phyloP scores from a whole-genome alignment of 129 eudicot species.

The Gnaphalium uliginosum region DNA sequence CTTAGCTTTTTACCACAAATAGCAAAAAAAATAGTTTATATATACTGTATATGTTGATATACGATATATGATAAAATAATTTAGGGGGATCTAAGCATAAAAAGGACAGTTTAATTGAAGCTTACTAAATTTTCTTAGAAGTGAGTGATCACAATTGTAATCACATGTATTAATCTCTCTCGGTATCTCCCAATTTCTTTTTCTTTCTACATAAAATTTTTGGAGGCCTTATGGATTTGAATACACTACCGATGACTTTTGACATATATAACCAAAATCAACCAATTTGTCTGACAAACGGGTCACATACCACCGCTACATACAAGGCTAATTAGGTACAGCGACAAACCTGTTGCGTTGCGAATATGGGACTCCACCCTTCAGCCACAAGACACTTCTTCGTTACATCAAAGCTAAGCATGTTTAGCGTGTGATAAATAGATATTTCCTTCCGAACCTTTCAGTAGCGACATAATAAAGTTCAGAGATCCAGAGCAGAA shows the following conservation, averaged over 20 bases:
- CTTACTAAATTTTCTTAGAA: too few species aligned
- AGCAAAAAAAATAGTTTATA: too few species aligned
- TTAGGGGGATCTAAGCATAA: too few species aligned
- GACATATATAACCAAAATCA: neutral
- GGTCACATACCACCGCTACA: neutral
- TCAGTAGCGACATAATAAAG: conserved; percentile 18
- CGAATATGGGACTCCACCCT: conserved; percentile 97
- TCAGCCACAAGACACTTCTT: conserved; percentile 98
- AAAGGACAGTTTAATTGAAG: too few species aligned
- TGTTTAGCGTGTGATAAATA: conserved; percentile 86
- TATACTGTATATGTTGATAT: too few species aligned
- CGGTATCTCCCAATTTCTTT: neutral
- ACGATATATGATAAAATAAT: too few species aligned
- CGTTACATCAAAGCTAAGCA: conserved; percentile 95
- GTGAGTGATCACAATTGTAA: too few species aligned
- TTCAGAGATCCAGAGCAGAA: conserved; percentile 30
- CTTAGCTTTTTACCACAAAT: too few species aligned
- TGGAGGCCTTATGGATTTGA: neutral
- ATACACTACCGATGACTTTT: neutral
- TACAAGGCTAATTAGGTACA: neutral
- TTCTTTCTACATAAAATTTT: neutral
- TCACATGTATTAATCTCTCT: too few species aligned
- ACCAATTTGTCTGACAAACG: neutral
- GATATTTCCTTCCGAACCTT: conserved; percentile 94
- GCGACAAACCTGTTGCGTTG: conserved; percentile 63